Percentiles rank a stretch among this genome's conserved stretches.
Evolutionary conservation across 176 grass and related monocot species (phyloP).

Genomic region (Oryza glumipatula): DNA sequence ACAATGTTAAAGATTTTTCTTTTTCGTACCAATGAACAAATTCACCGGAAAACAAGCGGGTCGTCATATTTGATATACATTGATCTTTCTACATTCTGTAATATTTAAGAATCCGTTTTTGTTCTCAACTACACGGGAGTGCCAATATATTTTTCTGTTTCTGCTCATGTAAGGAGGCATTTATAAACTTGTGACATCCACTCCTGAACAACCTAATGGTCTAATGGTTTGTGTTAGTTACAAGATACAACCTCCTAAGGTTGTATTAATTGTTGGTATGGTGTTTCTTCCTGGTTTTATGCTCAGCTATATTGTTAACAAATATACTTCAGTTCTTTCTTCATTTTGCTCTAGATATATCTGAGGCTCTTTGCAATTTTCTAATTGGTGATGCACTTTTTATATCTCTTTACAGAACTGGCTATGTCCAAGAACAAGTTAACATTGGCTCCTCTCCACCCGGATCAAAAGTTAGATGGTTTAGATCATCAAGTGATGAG

Average conservation of each 20-base stretch:
- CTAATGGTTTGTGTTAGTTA: neutral
- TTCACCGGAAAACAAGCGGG: neutral
- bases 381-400: neutral
- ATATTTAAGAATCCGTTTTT: neutral
- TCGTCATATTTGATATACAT: neutral
- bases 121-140: slow-evolving; percentile 7
- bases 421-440: slow-evolving; percentile 81
- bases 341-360: slow-evolving; percentile 4
- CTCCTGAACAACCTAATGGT: neutral
- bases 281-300: neutral
- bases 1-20: neutral
- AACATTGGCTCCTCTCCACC: slow-evolving; percentile 94
- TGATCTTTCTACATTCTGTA: neutral
- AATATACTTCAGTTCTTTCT: neutral
- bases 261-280: neutral
- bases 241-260: neutral
- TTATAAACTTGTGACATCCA: neutral
- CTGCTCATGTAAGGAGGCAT: neutral
- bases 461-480: slow-evolving; percentile 89
- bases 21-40: neutral
- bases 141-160: slow-evolving; percentile 7
- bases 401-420: slow-evolving; percentile 60
- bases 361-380: neutral
- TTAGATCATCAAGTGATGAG: slow-evolving; percentile 84
- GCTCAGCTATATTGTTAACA: neutral